A percentile compares a stretch with the other conserved stretches of the same genome.
phyloP scores from a whole-genome alignment of 805 yeast genomes.

The Candida ficus region DNA sequence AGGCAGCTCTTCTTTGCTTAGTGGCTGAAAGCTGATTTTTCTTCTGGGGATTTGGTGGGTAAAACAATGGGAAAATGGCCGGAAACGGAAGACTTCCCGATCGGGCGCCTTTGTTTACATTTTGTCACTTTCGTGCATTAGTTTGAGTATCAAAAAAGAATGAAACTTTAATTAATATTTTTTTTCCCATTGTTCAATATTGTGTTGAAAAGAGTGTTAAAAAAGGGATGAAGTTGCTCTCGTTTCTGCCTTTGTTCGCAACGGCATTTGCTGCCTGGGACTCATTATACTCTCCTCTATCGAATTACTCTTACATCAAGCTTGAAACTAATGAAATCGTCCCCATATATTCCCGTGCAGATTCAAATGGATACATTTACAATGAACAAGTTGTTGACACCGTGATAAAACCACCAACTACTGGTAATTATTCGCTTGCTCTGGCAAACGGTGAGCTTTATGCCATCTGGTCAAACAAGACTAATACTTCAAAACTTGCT shows the following conservation, averaged over 20 bases:
- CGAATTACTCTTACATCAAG: constrained; percentile 16
- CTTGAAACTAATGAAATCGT: constrained; percentile 19
- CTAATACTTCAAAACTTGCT: constrained; percentile 1
- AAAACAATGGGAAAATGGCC: not conserved
- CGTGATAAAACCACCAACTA: constrained; percentile 15
- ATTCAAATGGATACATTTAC: not conserved
- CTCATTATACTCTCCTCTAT: constrained; percentile 16
- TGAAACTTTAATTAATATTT: not conserved
- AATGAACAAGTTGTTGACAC: not conserved
- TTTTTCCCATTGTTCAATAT: too few relatives aligned
- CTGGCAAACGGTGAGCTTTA: constrained; percentile 19
- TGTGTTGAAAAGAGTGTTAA: too few relatives aligned
- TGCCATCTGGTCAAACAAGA: constrained; percentile 13
- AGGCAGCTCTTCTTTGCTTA: too few relatives aligned
- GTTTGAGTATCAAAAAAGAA: not conserved
- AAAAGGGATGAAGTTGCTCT: not conserved
- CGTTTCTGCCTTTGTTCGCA: too few relatives aligned
- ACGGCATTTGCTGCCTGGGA: constrained; percentile 16
- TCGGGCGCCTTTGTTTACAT: constrained; percentile 7
- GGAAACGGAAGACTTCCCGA: not conserved
- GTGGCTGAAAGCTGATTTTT: too few relatives aligned
- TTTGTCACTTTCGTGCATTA: not conserved
- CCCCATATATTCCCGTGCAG: constrained; percentile 11
- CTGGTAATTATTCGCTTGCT: constrained; percentile 19
- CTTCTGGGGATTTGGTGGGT: not conserved